These are phyloP conservation scores for Cucurbita pepo DNA, from an alignment of 306 rosid genomes.

Conservation along the genomic window DNA sequence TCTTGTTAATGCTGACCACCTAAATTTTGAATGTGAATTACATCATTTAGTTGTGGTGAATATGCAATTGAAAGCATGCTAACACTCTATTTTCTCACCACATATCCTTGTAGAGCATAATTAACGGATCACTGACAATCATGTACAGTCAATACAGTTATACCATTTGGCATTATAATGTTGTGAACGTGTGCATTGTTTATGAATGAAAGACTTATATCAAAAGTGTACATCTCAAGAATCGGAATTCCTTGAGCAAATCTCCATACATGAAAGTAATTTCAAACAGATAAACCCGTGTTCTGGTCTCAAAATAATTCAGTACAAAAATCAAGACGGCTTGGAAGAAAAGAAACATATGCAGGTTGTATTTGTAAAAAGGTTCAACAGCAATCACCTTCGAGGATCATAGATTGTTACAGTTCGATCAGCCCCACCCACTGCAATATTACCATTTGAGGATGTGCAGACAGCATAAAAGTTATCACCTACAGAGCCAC, in stretches of 20 bases:
- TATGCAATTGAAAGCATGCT: constrained; percentile 4
- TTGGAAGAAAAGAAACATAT: neutral
- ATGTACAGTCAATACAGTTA: neutral
- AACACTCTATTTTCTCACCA: neutral
- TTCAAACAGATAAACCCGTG: neutral
- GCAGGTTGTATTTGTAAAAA: neutral
- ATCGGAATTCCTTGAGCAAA: neutral
- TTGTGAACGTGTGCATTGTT: neutral
- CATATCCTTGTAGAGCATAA: neutral
- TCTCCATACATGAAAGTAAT: neutral
- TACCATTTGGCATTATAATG: neutral
- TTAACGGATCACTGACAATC: neutral
- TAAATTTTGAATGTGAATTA: constrained; percentile 17
- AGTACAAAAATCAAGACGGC: neutral
- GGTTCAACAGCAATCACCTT: constrained; percentile 32
- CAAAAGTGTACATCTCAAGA: neutral
- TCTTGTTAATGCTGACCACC: constrained; percentile 77
- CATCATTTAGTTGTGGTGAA: constrained; percentile 7
- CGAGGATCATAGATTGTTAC: constrained; percentile 89
- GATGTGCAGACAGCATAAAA: constrained; percentile 64
- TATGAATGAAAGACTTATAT: neutral
- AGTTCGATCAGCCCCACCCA: constrained; percentile 80
- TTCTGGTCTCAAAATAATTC: neutral
- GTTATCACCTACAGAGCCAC: constrained; percentile 58
- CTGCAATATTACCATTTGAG: constrained; percentile 61